Conservation (phyloP, 306 rosid genomes). For the Luffa acutangula region DNA sequence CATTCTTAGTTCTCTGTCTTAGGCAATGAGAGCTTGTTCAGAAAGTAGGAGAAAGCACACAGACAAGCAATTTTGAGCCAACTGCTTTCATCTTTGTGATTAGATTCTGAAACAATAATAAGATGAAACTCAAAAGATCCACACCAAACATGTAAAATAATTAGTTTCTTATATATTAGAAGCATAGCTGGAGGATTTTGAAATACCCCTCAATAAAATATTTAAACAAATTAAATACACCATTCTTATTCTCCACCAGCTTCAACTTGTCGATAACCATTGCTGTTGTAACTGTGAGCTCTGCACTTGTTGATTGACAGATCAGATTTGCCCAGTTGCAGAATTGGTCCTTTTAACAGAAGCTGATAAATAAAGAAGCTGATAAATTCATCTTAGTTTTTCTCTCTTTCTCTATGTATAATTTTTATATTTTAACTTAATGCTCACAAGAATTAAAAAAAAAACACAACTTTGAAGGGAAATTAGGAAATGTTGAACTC, state of each 20-base stretch:
- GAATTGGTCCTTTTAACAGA: neutral
- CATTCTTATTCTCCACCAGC: slow-evolving; percentile 3
- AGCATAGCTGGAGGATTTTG: slow-evolving; percentile 5
- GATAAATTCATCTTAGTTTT: neutral
- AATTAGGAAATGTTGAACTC: neutral
- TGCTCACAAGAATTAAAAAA: neutral
- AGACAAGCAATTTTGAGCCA: neutral
- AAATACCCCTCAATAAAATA: neutral
- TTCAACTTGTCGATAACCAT: neutral
- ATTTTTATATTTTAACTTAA: neutral
- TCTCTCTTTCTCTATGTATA: neutral
- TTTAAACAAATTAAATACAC: slow-evolving; percentile 6
- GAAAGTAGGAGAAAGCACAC: neutral
- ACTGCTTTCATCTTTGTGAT: neutral
- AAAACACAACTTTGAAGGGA: neutral
- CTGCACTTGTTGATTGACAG: neutral
- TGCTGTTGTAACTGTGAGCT: neutral
- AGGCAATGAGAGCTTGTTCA: neutral
- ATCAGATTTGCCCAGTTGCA: neutral
- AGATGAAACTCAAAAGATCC: neutral
- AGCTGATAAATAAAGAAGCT: neutral
- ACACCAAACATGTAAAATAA: neutral
- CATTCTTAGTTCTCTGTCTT: neutral
- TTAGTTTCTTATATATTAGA: neutral
- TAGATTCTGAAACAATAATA: neutral